Conservation (phyloP, 2,329 filamentous ascomycete species). For the Periconia sp. region DNA sequence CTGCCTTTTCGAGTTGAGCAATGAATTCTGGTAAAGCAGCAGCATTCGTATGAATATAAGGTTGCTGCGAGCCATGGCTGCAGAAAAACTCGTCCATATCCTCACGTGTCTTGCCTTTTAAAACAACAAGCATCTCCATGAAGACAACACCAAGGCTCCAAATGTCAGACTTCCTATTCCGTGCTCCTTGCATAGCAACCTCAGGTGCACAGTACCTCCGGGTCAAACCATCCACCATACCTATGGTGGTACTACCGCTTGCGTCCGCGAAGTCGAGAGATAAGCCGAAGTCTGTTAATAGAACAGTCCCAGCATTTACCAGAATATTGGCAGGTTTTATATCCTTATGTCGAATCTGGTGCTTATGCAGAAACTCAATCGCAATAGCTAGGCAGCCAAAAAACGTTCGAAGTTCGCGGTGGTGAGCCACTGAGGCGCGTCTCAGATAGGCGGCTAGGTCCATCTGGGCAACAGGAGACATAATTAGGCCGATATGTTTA, state of each 20-base stretch:
- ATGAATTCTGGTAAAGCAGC: conserved; percentile 2
- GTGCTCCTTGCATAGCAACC: conserved; percentile 10
- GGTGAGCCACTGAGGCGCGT: not conserved
- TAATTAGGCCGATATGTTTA: conserved; percentile 36
- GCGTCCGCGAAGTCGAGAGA: conserved; percentile 16
- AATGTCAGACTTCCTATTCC: conserved; percentile 20
- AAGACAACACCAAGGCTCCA: conserved; percentile 21
- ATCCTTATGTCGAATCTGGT: conserved; percentile 25
- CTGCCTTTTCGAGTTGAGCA: conserved; percentile 6
- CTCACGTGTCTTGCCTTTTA: conserved; percentile 1
- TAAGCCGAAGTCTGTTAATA: conserved; percentile 36
- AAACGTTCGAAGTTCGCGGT: conserved; percentile 11
- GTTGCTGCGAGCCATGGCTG: not conserved
- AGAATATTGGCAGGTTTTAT: conserved; percentile 42
- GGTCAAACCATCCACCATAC: conserved; percentile 8
- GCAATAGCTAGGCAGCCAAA: conserved; percentile 22
- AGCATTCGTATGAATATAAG: not conserved
- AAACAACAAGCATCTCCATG: conserved; percentile 15
- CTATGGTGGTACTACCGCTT: conserved; percentile 12
- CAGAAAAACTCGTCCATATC: not conserved
- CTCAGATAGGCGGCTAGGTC: conserved; percentile 24
- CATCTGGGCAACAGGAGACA: conserved; percentile 28
- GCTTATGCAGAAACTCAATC: conserved; percentile 17
- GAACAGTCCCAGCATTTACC: conserved; percentile 18
- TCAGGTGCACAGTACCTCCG: conserved; percentile 21